Conservation (phyloP, 2,329 filamentous ascomycete species). For the Colletotrichum acutatum region DNA sequence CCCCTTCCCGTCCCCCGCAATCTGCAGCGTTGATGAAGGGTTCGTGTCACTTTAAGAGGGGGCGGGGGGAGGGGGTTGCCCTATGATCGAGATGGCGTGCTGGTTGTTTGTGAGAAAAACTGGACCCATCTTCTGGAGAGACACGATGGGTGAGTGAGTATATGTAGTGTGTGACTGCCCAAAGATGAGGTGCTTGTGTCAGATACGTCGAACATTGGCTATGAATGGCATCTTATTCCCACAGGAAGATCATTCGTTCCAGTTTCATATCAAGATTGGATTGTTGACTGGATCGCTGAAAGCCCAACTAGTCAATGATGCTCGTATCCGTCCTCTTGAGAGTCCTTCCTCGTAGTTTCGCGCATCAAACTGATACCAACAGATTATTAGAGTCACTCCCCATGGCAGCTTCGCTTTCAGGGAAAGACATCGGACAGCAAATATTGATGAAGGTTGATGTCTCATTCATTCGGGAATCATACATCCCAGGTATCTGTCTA, state of each 20-base stretch:
- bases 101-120: not conserved
- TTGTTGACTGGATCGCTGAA: too few relatives aligned
- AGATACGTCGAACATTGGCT: too few relatives aligned
- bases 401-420: not conserved
- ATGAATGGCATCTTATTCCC: too few relatives aligned
- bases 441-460: not conserved
- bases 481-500: not conserved
- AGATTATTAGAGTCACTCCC: not conserved
- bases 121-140: not conserved
- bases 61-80: not conserved
- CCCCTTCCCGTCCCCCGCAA: slow-evolving; percentile 14
- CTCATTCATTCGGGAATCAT: not conserved
- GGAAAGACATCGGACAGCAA: not conserved
- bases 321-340: too few relatives aligned
- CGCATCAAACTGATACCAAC: not conserved
- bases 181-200: too few relatives aligned
- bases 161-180: too few relatives aligned
- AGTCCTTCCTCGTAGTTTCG: too few relatives aligned
- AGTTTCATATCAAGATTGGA: too few relatives aligned
- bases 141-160: too few relatives aligned
- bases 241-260: too few relatives aligned
- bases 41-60: not conserved
- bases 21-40: not conserved
- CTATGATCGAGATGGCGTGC: not conserved
- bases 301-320: too few relatives aligned